A percentile compares a stretch with the other conserved stretches of the same genome.
phyloP scores from a whole-genome alignment of 1,284 basidiomycete species.

The Cerrena zonata region DNA sequence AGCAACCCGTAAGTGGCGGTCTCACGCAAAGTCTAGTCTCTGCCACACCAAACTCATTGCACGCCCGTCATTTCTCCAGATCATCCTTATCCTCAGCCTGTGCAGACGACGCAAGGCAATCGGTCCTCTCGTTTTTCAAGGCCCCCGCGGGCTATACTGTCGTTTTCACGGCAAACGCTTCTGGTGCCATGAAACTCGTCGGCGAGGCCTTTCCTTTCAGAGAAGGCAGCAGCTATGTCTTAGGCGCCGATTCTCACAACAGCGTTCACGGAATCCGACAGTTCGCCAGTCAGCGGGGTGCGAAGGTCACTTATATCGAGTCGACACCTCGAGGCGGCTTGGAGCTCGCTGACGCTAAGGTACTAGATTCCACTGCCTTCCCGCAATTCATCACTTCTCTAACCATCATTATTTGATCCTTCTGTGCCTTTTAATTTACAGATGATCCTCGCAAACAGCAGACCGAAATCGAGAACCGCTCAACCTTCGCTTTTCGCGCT shows the following conservation, averaged over 20 bases:
- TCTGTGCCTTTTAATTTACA: conserved; percentile 17
- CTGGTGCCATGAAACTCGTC: conserved; percentile 71
- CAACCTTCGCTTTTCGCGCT: conserved; percentile 62
- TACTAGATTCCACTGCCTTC: conserved; percentile 26
- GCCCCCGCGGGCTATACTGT: conserved; percentile 73
- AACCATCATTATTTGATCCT: conserved; percentile 24
- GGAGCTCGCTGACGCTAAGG: conserved; percentile 52
- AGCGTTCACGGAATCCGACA: conserved; percentile 79
- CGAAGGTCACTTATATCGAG: conserved; percentile 59
- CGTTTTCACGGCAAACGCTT: conserved; percentile 77
- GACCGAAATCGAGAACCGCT: conserved; percentile 30
- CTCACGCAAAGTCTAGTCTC: too few species aligned
- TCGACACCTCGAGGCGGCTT: conserved; percentile 60
- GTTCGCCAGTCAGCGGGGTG: conserved; percentile 52
- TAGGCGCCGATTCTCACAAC: conserved; percentile 74
- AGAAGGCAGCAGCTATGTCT: conserved; percentile 49
- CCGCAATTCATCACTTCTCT: not conserved
- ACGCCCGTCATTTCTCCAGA: conserved; percentile 32
- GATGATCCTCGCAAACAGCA: conserved; percentile 37
- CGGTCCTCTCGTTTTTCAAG: conserved; percentile 68
- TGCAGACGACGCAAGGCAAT: conserved; percentile 60
- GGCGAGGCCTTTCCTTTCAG: conserved; percentile 75
- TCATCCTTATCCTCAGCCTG: conserved; percentile 63
- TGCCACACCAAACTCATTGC: conserved; percentile 6
- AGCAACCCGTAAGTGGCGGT: conserved; percentile 56